These are phyloP conservation scores for Penicillium dipodomyicola DNA, from an alignment of 495 filamentous ascomycete genomes.

Conservation along the genomic window DNA sequence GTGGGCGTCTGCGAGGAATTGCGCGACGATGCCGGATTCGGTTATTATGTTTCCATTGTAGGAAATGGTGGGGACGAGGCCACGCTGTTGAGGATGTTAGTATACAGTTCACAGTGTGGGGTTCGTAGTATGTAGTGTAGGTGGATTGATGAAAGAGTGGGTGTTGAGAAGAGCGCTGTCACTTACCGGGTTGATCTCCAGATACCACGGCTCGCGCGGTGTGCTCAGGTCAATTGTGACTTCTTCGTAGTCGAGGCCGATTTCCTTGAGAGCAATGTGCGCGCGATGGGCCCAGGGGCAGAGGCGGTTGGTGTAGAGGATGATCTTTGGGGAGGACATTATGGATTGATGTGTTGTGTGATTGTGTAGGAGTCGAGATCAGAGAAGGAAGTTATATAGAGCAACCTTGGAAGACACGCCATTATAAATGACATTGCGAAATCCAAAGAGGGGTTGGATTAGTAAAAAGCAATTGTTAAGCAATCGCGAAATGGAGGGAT, in stretches of 20 bases:
- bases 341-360: slow-evolving; percentile 7
- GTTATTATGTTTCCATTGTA: slow-evolving; percentile 71
- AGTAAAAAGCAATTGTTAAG: slow-evolving; percentile 23
- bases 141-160: background rate
- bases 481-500: slow-evolving; percentile 21
- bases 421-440: slow-evolving; percentile 22
- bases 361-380: background rate
- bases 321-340: slow-evolving; percentile 48
- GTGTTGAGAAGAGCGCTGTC: slow-evolving; percentile 1
- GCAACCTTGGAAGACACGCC: slow-evolving; percentile 12
- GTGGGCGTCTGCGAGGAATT: slow-evolving; percentile 66
- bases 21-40: slow-evolving; percentile 70
- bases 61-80: slow-evolving; percentile 70
- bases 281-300: slow-evolving; percentile 85
- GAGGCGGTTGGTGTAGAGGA: slow-evolving; percentile 69
- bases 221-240: slow-evolving; percentile 71
- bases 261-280: slow-evolving; percentile 72
- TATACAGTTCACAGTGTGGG: background rate
- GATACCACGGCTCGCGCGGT: slow-evolving; percentile 80
- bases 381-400: slow-evolving; percentile 1
- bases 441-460: slow-evolving; percentile 26
- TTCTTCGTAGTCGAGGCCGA: slow-evolving; percentile 71
- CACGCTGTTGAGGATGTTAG: slow-evolving; percentile 47
- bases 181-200: slow-evolving; percentile 73
- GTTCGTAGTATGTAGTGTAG: background rate